A percentile compares a stretch with the other conserved stretches of the same genome.
Evolutionary conservation across 2,329 filamentous ascomycete genomes (phyloP).

Genomic region (Diplodia corticola): DNA sequence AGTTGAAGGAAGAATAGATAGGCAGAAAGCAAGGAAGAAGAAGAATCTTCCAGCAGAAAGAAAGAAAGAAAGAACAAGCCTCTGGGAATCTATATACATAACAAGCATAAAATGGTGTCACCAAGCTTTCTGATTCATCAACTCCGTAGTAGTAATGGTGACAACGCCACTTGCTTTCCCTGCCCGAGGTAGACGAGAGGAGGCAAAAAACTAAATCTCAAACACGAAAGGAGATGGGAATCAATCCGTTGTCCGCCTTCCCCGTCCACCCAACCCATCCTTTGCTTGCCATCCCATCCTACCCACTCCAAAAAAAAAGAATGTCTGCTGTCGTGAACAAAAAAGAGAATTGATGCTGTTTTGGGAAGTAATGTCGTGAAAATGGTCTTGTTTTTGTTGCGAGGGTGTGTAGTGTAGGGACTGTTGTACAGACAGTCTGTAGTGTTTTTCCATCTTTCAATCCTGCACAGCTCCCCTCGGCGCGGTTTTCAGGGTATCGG

Average conservation of each 20-base stretch:
- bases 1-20: background rate
- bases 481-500: background rate
- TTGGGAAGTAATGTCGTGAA: background rate
- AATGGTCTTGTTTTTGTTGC: background rate
- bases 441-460: background rate
- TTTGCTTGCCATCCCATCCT: background rate
- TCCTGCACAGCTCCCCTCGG: background rate
- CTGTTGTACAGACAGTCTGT: background rate
- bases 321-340: background rate
- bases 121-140: background rate
- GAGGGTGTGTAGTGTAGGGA: background rate
- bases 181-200: background rate
- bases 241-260: background rate
- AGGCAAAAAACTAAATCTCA: background rate
- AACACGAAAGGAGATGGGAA: background rate
- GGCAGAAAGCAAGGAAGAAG: background rate
- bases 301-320: background rate
- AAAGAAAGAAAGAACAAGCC: background rate
- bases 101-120: background rate
- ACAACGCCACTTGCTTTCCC: background rate
- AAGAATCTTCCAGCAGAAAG: background rate
- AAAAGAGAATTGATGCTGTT: background rate
- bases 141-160: background rate
- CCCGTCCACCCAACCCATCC: background rate
- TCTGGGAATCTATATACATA: conserved; percentile 1